phyloP scores from a whole-genome alignment of 768 basidiomycete genomes.

The Boletus pseudo-olivaceus region DNA sequence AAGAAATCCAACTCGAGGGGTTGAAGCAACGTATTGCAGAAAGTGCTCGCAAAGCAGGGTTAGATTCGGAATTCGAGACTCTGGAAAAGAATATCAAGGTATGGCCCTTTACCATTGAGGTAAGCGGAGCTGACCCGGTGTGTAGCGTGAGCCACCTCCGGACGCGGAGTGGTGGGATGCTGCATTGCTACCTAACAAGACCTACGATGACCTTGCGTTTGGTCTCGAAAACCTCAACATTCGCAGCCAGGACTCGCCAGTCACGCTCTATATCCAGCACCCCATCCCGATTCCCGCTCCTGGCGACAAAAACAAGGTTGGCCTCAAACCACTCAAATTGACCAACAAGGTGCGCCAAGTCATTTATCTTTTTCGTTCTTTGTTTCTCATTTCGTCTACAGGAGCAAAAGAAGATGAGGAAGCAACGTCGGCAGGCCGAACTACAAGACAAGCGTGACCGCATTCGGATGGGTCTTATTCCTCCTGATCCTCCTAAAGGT shows the following conservation, averaged over 20 bases:
- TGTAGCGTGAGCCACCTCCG: slow-evolving; percentile 82
- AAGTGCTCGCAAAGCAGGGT: slow-evolving; percentile 86
- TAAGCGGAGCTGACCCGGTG: slow-evolving; percentile 1
- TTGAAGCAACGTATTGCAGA: slow-evolving; percentile 93
- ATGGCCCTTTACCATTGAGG: slow-evolving; percentile 15
- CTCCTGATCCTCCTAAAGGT: slow-evolving; percentile 96
- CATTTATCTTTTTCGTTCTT: background rate
- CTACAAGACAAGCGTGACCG: slow-evolving; percentile 93
- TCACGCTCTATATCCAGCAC: slow-evolving; percentile 92
- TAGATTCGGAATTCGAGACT: slow-evolving; percentile 90
- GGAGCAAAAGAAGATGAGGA: slow-evolving; percentile 98
- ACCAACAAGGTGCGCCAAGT: slow-evolving; percentile 67
- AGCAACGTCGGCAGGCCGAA: slow-evolving; percentile 81
- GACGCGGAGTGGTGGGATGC: slow-evolving; percentile 98
- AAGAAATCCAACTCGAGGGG: slow-evolving; percentile 80
- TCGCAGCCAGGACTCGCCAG: slow-evolving; percentile 63
- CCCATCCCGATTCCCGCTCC: slow-evolving; percentile 95
- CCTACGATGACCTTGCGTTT: slow-evolving; percentile 68
- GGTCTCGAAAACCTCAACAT: slow-evolving; percentile 62
- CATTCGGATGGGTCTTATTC: slow-evolving; percentile 92
- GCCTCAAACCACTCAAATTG: slow-evolving; percentile 83
- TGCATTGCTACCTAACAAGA: slow-evolving; percentile 73
- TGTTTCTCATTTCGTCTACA: slow-evolving; percentile 15
- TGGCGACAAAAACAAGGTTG: slow-evolving; percentile 74
- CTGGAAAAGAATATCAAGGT: slow-evolving; percentile 89